Evolutionary conservation across 768 basidiomycete genomes (phyloP).

Genomic region (Mycena galopus): DNA sequence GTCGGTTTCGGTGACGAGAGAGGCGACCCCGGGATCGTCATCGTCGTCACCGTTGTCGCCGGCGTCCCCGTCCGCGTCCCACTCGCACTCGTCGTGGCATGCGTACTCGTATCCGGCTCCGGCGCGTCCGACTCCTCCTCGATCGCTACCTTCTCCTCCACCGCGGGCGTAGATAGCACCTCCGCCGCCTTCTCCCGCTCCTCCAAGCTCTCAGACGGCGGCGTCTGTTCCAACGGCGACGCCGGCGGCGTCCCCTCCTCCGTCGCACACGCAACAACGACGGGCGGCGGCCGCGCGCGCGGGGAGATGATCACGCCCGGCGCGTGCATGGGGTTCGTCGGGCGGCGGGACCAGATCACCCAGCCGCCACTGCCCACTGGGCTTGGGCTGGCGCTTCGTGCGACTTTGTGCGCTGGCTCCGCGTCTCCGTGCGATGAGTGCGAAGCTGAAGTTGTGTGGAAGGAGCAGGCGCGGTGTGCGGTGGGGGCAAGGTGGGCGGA

Average conservation of each 20-base stretch:
- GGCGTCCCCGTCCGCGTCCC: constrained; percentile 49
- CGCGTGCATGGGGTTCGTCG: constrained; percentile 71
- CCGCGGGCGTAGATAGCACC: no score
- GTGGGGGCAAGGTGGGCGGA: no score
- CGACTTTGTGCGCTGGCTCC: no score
- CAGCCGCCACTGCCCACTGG: constrained; percentile 50
- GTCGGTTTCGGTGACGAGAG: constrained; percentile 22
- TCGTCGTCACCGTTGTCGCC: constrained; percentile 57
- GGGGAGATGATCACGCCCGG: constrained; percentile 82
- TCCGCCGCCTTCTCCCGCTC: background rate
- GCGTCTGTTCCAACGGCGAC: background rate
- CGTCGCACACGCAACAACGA: constrained; percentile 69
- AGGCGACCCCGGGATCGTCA: constrained; percentile 69
- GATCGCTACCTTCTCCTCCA: background rate
- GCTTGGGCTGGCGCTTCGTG: background rate
- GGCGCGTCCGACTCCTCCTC: background rate
- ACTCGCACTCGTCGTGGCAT: background rate
- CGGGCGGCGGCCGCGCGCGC: constrained; percentile 69
- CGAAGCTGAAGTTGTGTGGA: background rate
- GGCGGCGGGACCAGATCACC: constrained; percentile 83
- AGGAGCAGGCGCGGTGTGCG: no score
- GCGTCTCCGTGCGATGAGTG: background rate
- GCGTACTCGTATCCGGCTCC: background rate
- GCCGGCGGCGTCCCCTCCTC: constrained; percentile 64
- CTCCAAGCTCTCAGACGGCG: background rate